Percentiles rank a stretch among this genome's conserved stretches.
These are phyloP conservation scores for Choanephora cucurbitarum DNA, from an alignment of 371 early-diverging fungal species.

Conservation along the genomic window DNA sequence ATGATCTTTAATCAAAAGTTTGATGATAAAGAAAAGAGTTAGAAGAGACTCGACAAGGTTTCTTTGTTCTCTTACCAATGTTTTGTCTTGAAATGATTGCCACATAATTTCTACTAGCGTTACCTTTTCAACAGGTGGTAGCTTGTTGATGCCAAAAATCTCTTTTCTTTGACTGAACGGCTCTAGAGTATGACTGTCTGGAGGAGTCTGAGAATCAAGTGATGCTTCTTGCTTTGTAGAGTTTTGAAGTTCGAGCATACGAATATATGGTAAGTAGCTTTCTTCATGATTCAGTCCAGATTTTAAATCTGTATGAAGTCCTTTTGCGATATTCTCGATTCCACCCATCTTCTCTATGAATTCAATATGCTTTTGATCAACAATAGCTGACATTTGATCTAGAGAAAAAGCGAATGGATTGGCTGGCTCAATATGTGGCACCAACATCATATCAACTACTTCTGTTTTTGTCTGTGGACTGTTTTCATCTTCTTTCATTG, in stretches of 20 bases:
- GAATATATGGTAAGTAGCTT: slow-evolving; percentile 13
- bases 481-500: too few species aligned
- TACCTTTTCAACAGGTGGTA: slow-evolving; percentile 64
- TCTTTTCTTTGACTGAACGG: slow-evolving; percentile 41
- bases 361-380: slow-evolving; percentile 52
- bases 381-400: slow-evolving; percentile 46
- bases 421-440: slow-evolving; percentile 38
- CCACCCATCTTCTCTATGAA: slow-evolving; percentile 51
- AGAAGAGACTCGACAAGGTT: background rate
- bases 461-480: background rate
- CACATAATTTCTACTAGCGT: slow-evolving; percentile 70
- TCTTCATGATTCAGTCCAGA: slow-evolving; percentile 42
- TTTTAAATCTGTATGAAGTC: slow-evolving; percentile 51
- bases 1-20: slow-evolving; percentile 47
- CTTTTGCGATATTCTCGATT: slow-evolving; percentile 48
- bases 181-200: slow-evolving; percentile 2
- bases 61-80: slow-evolving; percentile 54
- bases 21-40: too few species aligned
- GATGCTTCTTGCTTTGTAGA: slow-evolving; percentile 7
- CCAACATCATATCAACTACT: slow-evolving; percentile 15
- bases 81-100: slow-evolving; percentile 81
- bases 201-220: background rate
- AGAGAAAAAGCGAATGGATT: slow-evolving; percentile 48
- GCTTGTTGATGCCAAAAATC: slow-evolving; percentile 65
- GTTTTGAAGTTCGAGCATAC: slow-evolving; percentile 14